phyloP scores from a whole-genome alignment of 768 basidiomycete species.

The Pleurotus tuoliensis region DNA sequence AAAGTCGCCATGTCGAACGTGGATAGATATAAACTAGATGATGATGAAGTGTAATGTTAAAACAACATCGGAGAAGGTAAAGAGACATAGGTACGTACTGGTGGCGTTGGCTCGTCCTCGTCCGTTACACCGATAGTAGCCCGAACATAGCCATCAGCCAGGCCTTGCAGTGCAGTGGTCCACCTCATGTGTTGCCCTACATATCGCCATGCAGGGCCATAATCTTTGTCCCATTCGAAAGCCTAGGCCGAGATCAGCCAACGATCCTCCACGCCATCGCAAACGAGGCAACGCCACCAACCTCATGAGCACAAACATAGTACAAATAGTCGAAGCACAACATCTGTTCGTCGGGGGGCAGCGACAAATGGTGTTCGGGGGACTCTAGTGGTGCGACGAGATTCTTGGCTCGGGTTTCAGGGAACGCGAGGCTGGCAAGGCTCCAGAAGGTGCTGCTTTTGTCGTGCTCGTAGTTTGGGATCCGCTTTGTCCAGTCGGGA shows the following conservation, averaged over 20 bases:
- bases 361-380: slow-evolving; percentile 31
- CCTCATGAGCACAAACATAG: slow-evolving; percentile 44
- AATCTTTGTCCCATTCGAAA: slow-evolving; percentile 53
- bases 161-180: slow-evolving; percentile 33
- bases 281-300: slow-evolving; percentile 17
- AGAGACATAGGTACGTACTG: slow-evolving; percentile 28
- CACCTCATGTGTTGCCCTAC: slow-evolving; percentile 52
- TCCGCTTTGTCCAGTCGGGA: slow-evolving; percentile 44
- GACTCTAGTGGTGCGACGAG: slow-evolving; percentile 38
- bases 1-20: slow-evolving; percentile 57
- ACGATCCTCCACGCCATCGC: not conserved
- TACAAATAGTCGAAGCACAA: slow-evolving; percentile 53
- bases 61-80: not conserved
- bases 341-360: slow-evolving; percentile 49
- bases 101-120: slow-evolving; percentile 36
- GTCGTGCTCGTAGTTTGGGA: slow-evolving; percentile 42
- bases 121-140: slow-evolving; percentile 33
- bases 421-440: slow-evolving; percentile 42
- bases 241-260: slow-evolving; percentile 30
- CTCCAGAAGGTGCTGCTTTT: slow-evolving; percentile 42
- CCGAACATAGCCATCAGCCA: slow-evolving; percentile 44
- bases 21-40: slow-evolving; percentile 51
- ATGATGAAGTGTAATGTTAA: not conserved
- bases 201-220: slow-evolving; percentile 55
- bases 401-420: slow-evolving; percentile 35